Evolutionary conservation across 768 basidiomycete genomes (phyloP).

Genomic region (Hygrophoropsis aurantiaca): DNA sequence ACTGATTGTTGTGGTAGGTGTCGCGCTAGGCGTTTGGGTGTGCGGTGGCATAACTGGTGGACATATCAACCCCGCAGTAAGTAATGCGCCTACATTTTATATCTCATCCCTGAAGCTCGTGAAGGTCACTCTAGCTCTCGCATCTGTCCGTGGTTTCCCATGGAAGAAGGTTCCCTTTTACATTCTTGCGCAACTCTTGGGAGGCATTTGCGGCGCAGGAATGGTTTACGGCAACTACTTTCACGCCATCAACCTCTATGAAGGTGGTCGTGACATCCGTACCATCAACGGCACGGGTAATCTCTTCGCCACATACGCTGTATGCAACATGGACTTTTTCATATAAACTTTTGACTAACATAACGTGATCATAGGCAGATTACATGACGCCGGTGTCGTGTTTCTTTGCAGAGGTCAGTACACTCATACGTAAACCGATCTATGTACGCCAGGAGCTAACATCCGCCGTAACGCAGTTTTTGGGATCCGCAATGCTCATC

Average conservation of each 20-base stretch:
- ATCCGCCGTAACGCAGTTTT: conserved; percentile 32
- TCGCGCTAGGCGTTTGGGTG: conserved; percentile 66
- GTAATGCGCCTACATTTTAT: conserved; percentile 11
- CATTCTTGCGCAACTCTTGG: conserved; percentile 56
- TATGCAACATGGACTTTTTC: conserved; percentile 24
- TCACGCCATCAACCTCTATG: conserved; percentile 57
- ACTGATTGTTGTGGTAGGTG: conserved; percentile 26
- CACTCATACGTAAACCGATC: background rate
- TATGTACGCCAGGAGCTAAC: background rate
- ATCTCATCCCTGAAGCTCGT: background rate
- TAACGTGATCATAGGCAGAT: conserved; percentile 15
- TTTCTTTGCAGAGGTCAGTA: conserved; percentile 39
- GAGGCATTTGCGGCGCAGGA: conserved; percentile 50
- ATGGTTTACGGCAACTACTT: conserved; percentile 57
- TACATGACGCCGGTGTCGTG: conserved; percentile 39
- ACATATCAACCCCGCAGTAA: conserved; percentile 65
- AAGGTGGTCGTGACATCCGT: conserved; percentile 48
- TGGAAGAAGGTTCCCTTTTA: conserved; percentile 72
- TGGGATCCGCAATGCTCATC: conserved; percentile 49
- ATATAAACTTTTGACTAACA: background rate
- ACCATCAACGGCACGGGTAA: conserved; percentile 48
- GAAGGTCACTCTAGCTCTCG: conserved; percentile 62
- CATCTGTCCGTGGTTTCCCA: conserved; percentile 66
- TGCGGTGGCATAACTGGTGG: conserved; percentile 64
- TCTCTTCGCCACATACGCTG: conserved; percentile 56